Evolutionary conservation across 2,329 filamentous ascomycete genomes (phyloP).

Genomic region (Tricladium varicosporioides): DNA sequence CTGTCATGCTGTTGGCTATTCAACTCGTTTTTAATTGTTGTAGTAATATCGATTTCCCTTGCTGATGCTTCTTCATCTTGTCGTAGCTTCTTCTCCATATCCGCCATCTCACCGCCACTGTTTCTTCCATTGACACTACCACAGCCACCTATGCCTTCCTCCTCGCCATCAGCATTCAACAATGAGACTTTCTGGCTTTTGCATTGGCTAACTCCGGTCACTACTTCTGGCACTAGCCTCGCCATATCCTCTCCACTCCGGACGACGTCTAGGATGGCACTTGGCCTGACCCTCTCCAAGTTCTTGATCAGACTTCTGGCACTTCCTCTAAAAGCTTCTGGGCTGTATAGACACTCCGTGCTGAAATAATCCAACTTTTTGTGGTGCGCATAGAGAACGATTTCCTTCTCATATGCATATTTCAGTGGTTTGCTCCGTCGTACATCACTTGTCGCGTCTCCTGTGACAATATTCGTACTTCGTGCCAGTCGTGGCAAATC

Average conservation of each 20-base stretch:
- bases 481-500: conserved; percentile 84
- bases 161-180: conserved; percentile 33
- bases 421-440: conserved; percentile 96
- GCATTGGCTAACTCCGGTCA: conserved; percentile 47
- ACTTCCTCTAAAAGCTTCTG: conserved; percentile 92
- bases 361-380: conserved; percentile 97
- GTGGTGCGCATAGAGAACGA: conserved; percentile 95
- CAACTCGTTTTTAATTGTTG: conserved; percentile 19
- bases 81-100: conserved; percentile 72
- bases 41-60: conserved; percentile 67
- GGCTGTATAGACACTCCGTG: conserved; percentile 97
- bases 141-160: conserved; percentile 67
- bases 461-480: conserved; percentile 87
- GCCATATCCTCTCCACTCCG: conserved; percentile 96
- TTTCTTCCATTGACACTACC: conserved; percentile 70
- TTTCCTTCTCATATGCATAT: conserved; percentile 98
- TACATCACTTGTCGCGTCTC: conserved; percentile 75
- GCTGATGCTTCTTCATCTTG: conserved; percentile 59
- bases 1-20: conserved; percentile 27
- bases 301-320: conserved; percentile 93
- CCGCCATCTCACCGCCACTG: conserved; percentile 75
- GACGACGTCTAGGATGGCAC: conserved; percentile 92
- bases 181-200: conserved; percentile 41
- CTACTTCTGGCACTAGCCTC: conserved; percentile 67
- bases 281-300: conserved; percentile 86